Evolutionary conservation across 345 rosid genomes (phyloP).

Genomic region (Rhodomyrtus tomentosa): DNA sequence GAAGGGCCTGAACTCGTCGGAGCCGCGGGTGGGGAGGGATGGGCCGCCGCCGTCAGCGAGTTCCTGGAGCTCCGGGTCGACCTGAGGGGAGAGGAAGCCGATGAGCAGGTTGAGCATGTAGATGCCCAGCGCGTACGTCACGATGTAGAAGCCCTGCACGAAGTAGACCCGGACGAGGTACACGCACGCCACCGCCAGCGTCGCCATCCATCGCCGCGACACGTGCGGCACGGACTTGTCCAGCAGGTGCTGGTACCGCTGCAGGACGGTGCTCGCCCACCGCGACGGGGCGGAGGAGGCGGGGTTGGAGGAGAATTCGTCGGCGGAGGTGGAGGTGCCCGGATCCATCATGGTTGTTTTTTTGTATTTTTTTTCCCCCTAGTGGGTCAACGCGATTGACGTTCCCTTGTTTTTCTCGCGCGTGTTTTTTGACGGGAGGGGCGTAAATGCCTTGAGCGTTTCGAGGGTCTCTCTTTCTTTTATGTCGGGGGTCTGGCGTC

Average conservation of each 20-base stretch:
- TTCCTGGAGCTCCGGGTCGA: constrained; percentile 60
- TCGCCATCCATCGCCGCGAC: constrained; percentile 55
- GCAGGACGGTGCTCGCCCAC: constrained; percentile 24
- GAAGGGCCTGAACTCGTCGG: constrained; percentile 93
- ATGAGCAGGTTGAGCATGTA: constrained; percentile 79
- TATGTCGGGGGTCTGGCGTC: neutral
- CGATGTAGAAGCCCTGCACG: constrained; percentile 78
- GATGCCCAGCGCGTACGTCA: constrained; percentile 85
- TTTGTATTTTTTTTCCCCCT: constrained; percentile 12
- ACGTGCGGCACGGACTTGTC: constrained; percentile 66
- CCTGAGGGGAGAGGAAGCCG: constrained; percentile 87
- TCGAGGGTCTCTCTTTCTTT: neutral
- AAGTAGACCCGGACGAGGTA: constrained; percentile 71
- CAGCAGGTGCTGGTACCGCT: constrained; percentile 55
- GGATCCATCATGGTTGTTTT: constrained; percentile 26
- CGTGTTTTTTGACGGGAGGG: neutral
- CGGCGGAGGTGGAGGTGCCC: constrained; percentile 16
- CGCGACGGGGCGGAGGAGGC: constrained; percentile 20
- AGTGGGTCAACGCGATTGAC: neutral
- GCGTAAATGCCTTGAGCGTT: neutral
- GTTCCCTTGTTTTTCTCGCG: neutral
- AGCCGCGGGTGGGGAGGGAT: constrained; percentile 67
- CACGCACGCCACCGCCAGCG: constrained; percentile 30
- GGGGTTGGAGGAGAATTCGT: constrained; percentile 22
- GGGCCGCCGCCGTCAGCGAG: constrained; percentile 28